These are phyloP conservation scores for Phytopythium mirpurense DNA, from an alignment of 352 stramenopile species.

Conservation along the genomic window DNA sequence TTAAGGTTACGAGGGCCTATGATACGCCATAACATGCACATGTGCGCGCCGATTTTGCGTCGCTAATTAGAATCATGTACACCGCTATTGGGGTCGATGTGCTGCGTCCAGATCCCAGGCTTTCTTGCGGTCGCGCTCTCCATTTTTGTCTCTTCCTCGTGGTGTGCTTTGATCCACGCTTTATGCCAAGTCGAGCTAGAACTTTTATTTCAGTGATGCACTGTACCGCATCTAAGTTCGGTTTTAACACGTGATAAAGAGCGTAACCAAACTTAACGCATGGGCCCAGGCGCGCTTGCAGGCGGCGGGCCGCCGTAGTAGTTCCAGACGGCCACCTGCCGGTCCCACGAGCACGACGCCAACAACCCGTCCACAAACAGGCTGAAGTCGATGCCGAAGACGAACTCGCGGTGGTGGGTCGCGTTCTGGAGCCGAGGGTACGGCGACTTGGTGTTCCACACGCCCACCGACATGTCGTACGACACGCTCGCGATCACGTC, in stretches of 20 bases:
- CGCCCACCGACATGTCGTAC: constrained; percentile 89
- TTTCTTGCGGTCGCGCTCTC: constrained; percentile 31
- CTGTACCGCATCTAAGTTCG: too few relatives aligned
- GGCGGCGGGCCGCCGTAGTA: constrained; percentile 62
- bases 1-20: not conserved
- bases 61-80: constrained; percentile 21
- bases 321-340: constrained; percentile 72
- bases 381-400: constrained; percentile 82
- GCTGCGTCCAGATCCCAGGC: constrained; percentile 69
- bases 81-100: constrained; percentile 47
- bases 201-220: not conserved
- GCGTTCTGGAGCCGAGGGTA: constrained; percentile 72
- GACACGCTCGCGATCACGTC: constrained; percentile 81
- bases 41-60: not conserved
- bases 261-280: constrained; percentile 28
- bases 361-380: constrained; percentile 76
- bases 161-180: too few relatives aligned
- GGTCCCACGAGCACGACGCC: constrained; percentile 78
- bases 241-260: too few relatives aligned
- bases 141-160: constrained; percentile 12
- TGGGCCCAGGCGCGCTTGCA: constrained; percentile 7
- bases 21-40: not conserved
- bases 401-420: constrained; percentile 84
- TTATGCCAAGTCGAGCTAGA: too few relatives aligned
- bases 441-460: constrained; percentile 86